A percentile compares a stretch with the other conserved stretches of the same genome.
Evolutionary conservation across 345 rosid species (phyloP).

Genomic region (Brassica juncea): DNA sequence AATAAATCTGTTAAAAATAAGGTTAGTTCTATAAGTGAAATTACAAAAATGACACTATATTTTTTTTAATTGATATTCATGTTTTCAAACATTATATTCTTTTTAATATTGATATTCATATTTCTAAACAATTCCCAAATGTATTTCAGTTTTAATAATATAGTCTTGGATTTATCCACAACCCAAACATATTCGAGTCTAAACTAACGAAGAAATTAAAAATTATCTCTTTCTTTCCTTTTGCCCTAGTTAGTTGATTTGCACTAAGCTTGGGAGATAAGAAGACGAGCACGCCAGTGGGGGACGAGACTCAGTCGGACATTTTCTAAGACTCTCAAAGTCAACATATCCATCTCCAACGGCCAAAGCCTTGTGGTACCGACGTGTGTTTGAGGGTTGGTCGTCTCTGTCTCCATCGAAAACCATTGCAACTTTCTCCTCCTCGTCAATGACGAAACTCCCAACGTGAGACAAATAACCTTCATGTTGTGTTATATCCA

Average conservation of each 20-base stretch:
- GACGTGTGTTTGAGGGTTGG: neutral
- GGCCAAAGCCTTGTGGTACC: neutral
- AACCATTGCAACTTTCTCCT: neutral
- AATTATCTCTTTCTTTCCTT: neutral
- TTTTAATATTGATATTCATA: no score
- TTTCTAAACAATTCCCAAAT: no score
- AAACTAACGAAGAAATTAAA: neutral
- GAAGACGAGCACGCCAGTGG: neutral
- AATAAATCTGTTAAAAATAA: no score
- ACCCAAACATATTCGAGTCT: no score
- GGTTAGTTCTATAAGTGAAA: no score
- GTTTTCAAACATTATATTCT: no score
- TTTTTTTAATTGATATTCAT: no score
- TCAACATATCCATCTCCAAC: neutral
- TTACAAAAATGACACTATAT: no score
- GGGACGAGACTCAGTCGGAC: neutral
- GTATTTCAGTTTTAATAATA: no score
- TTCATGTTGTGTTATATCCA: neutral
- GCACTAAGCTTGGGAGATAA: neutral
- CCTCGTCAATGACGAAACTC: neutral
- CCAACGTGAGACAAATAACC: neutral
- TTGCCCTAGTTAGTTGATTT: neutral
- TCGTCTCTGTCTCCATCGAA: neutral
- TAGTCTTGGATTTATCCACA: no score
- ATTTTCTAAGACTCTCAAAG: neutral